These are phyloP conservation scores for Aspergillus candidus DNA, from an alignment of 2,329 filamentous ascomycete species.

Conservation along the genomic window DNA sequence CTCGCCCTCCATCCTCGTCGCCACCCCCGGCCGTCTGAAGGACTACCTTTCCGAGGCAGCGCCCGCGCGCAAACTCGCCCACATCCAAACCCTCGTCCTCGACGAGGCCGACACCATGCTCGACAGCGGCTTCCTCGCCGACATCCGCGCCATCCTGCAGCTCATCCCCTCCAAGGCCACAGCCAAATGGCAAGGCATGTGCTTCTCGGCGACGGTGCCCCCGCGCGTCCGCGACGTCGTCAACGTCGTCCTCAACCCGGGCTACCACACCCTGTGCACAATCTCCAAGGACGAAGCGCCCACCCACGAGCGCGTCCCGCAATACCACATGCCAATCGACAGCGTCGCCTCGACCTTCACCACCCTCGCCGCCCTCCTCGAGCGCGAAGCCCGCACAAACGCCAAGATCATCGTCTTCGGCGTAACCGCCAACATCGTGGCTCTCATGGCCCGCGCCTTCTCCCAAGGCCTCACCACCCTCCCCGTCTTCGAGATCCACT, in stretches of 20 bases:
- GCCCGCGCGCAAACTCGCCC: conserved; percentile 39
- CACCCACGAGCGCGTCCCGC: conserved; percentile 56
- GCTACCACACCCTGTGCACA: conserved; percentile 84
- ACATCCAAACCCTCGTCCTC: conserved; percentile 46
- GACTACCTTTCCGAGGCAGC: conserved; percentile 42
- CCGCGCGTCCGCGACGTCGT: conserved; percentile 73
- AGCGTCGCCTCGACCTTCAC: conserved; percentile 41
- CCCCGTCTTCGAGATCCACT: conserved; percentile 61
- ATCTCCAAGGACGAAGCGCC: conserved; percentile 70
- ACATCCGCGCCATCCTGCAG: conserved; percentile 47
- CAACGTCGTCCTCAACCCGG: conserved; percentile 49
- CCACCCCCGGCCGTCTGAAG: conserved; percentile 44
- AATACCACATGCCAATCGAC: conserved; percentile 43
- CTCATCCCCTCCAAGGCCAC: conserved; percentile 46
- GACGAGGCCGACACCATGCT: conserved; percentile 37
- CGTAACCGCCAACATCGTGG: conserved; percentile 61
- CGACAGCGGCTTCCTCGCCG: conserved; percentile 42
- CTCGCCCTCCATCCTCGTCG: conserved; percentile 37
- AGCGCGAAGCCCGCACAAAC: conserved; percentile 32
- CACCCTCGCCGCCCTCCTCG: conserved; percentile 41
- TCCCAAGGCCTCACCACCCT: conserved; percentile 28
- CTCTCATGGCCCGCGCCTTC: conserved; percentile 56
- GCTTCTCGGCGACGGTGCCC: conserved; percentile 89
- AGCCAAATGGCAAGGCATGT: conserved; percentile 49
- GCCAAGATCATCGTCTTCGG: conserved; percentile 92